Evolutionary conservation across 306 rosid species (phyloP).

Genomic region (Castanea crenata): DNA sequence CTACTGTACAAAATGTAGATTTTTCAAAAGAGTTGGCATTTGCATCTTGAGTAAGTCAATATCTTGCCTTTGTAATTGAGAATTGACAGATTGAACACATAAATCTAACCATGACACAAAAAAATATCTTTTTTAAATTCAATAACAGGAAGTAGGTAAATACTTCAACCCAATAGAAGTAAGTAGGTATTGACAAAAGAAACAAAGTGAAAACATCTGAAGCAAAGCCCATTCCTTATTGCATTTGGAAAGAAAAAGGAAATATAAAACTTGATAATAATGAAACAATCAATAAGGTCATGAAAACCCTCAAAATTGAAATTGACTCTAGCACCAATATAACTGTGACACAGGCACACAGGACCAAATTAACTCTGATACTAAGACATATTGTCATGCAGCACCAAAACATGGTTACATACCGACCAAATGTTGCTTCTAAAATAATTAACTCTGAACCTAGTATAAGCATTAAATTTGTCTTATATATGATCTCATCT

Average conservation of each 20-base stretch:
- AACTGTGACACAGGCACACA: too few species aligned
- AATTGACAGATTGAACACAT: not conserved
- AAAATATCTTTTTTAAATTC: not conserved
- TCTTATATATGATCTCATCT: not conserved
- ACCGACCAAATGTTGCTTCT: too few species aligned
- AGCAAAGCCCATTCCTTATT: not conserved
- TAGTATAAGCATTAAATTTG: too few species aligned
- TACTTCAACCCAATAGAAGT: not conserved
- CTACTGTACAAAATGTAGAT: constrained; percentile 3
- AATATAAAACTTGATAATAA: not conserved
- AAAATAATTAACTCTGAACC: too few species aligned
- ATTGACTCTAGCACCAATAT: too few species aligned
- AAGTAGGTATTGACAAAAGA: not conserved
- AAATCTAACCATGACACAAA: not conserved
- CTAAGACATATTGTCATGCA: not conserved
- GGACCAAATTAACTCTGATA: not conserved
- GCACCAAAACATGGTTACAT: not conserved
- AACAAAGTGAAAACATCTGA: not conserved
- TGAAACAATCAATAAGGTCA: not conserved
- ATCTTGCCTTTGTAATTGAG: not conserved
- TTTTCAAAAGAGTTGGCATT: not conserved
- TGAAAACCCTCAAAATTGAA: not conserved
- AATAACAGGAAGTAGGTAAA: not conserved
- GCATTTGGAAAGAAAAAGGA: not conserved
- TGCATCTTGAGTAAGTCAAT: not conserved